Evolutionary conservation across 2,329 filamentous ascomycete species (phyloP), one percentile per base, ranked within the genome.

Genomic region (Botrytis paeoniae): DNA sequence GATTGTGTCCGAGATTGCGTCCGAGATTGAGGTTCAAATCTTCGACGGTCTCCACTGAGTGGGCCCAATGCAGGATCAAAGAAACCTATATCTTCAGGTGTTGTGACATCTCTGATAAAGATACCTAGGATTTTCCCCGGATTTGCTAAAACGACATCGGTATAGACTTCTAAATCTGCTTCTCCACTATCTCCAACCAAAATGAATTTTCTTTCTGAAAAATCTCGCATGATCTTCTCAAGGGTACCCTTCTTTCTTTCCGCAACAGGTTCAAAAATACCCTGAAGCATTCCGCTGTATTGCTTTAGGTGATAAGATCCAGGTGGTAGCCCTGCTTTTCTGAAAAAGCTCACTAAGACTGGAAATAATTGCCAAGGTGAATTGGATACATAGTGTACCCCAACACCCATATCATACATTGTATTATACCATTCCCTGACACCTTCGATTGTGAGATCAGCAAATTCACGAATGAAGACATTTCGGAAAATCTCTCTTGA

Each of bases 341-440:
- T 89, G 81, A 98, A 97, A 81, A 92, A 99, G 70, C 89, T 93
- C 8, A 93, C 92, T 18, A 99, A 85, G 3, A 98, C 89, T 0
- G 96, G 96, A 78, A 93, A 99, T 10, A 99, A 87, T 81, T 99
- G 97, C 97, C 97, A 99, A 0, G 96, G 96, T 69, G 95, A 97
- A 82, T 99, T 99, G n/a, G 96, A 99, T 76, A 97, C 97, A 81
- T 99, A 99, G 81, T 99, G 97, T 70, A 99, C 88, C 78, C 91
- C 89, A 37, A 98, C 95, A 29, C 95, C 94, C 84, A 95, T 89
- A 32, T 90, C 86, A 57, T 92, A 87, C 83, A 99, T 86, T 32
- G 86, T 86, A 51, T 86, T 89, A 80, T 98, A 99, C 95, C 96
- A 98, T 75, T 97, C 93, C 73, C 86, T 89, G 32, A 98, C 95